Evolutionary conservation across 2,329 filamentous ascomycete genomes (phyloP), one percentile per base, ranked within the genome.

Genomic region (Magnaporthiopsis incrustans): DNA sequence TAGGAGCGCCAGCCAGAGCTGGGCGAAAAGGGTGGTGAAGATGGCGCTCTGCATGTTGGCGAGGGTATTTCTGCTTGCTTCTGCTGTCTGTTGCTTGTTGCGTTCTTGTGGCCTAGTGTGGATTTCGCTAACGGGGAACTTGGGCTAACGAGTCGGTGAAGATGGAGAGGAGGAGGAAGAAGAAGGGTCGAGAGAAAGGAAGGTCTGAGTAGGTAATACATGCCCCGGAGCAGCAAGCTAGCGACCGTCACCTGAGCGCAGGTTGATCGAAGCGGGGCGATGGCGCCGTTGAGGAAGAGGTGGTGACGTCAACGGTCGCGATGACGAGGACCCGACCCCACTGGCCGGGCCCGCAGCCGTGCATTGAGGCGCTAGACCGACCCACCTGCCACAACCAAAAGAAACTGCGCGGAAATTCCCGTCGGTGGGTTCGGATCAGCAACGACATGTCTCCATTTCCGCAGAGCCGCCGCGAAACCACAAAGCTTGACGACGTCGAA

Each of bases 1-100:
- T 64, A 84, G 72, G 57, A 78, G 73, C 62, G 82, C 77, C 69
- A 82, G 77, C 69, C 77, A 80, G 67, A 85, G 78, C 74, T 85
- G 82, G 65, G 86, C 76, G 67, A 85, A 69, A 68, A 82, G 67
- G 68, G 58, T 66, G 27, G 75, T 71, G 67, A 81, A 68, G 69
- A 73, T 58, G 14, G 65, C 67, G 60, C 22, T 53, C 44, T 53
- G 44, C 44, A 53, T 53, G 1, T 53, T 53, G 44, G 10, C n/a
- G 44, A 18, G 18, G 22, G 44, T 12, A 12, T 2, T 35, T 35
- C 11, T 35, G 7, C 11, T 53, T 53, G 7, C 5, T 53, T 53
- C 44, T 53, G 44, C n/a, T 53, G 10, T 22, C n/a, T 53, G 6
- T 53, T n/a, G 44, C 44, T 50, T n/a, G 44, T 8, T 53, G 38